Base-by-base conservation (phyloP, 1,139 yeast species). In the Taiozyma sp. region DNA sequence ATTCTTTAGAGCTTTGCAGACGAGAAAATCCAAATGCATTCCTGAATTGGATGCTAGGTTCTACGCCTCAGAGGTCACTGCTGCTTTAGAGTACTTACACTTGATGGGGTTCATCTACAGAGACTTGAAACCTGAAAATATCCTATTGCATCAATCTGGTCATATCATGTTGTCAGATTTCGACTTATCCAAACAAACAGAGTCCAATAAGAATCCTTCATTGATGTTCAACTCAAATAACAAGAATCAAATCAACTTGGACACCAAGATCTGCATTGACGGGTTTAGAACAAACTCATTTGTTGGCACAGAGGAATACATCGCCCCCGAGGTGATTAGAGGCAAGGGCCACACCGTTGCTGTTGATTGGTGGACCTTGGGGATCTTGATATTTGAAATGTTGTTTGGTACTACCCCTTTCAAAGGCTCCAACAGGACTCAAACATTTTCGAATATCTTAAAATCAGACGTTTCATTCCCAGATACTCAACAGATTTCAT, bases 341-440 rank as follows among this genome's bases (percentile, higher is more conserved):
- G 98, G 99, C 3, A 89, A 92, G 59, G 99, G 99, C 1, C 99
- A 93, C 65, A 93, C 98, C 1, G 87, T 93, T 27, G 97, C 98
- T 0, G 99, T 93, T 19, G 99, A 93, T 69, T 93, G 99, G 99
- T 93, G 99, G 99, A 93, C 99, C 0, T 73, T 93, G 56, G 99
- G 99, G 2, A 91, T 93, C 39, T 78, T 93, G 61, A 75, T 91
- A 28, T 93, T 83, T 67, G 99, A 93, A 65, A 93, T 93, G 99
- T 73, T 93, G 42, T 91, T 83, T 67, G 98, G 98, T 2, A 87
- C 91, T 10, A 93, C 99, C 0, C 99, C 99, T 1, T 93, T 93
- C 71, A 93, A 93, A 69, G 99, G 99, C 8, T 75, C 81, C 45
- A 90, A 84, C 59, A 78, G 98, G 47, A 91, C 91, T 64, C 84